A percentile compares a stretch with the other conserved stretches of the same genome.
These are phyloP conservation scores for Aureobasidium uvarum DNA, from an alignment of 2,329 filamentous ascomycete species.

Conservation along the genomic window DNA sequence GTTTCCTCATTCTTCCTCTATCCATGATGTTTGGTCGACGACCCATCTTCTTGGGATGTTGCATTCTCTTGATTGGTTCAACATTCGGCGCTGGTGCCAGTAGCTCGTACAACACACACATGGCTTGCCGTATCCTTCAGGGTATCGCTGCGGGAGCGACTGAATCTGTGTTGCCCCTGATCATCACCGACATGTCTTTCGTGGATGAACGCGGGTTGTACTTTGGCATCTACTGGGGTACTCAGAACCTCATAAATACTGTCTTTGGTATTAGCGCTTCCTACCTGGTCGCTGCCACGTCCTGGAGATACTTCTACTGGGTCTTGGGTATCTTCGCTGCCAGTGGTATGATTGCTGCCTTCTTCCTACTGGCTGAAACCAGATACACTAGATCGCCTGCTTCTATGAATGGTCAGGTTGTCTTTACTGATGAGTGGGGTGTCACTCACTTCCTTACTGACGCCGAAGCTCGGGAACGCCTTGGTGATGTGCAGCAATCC, in stretches of 20 bases:
- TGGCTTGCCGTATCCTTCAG: slow-evolving; percentile 41
- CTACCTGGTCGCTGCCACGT: slow-evolving; percentile 40
- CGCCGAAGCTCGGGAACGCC: slow-evolving; percentile 34
- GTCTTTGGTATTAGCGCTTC: slow-evolving; percentile 40
- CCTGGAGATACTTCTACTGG: slow-evolving; percentile 48
- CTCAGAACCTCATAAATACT: slow-evolving; percentile 41
- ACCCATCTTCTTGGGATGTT: slow-evolving; percentile 38
- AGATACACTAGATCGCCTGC: slow-evolving; percentile 40
- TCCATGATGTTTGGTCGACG: slow-evolving; percentile 43
- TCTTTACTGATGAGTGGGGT: slow-evolving; percentile 44
- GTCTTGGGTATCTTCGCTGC: slow-evolving; percentile 41
- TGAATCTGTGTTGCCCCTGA: slow-evolving; percentile 44
- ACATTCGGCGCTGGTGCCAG: slow-evolving; percentile 41
- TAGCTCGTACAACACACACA: slow-evolving; percentile 40
- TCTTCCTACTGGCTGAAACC: slow-evolving; percentile 46
- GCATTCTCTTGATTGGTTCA: slow-evolving; percentile 36
- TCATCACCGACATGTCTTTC: slow-evolving; percentile 45
- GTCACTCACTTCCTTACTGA: slow-evolving; percentile 40
- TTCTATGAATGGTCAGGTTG: slow-evolving; percentile 39
- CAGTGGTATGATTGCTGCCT: slow-evolving; percentile 40
- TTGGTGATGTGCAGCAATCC: slow-evolving; percentile 26
- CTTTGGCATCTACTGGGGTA: slow-evolving; percentile 44
- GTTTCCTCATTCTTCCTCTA: slow-evolving; percentile 43
- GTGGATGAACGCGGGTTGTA: slow-evolving; percentile 42
- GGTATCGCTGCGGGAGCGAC: slow-evolving; percentile 42